Evolutionary conservation across 2,329 filamentous ascomycete genomes (phyloP), one percentile per base, ranked within the genome.

Genomic region (Conoideocrella luteorostrata): DNA sequence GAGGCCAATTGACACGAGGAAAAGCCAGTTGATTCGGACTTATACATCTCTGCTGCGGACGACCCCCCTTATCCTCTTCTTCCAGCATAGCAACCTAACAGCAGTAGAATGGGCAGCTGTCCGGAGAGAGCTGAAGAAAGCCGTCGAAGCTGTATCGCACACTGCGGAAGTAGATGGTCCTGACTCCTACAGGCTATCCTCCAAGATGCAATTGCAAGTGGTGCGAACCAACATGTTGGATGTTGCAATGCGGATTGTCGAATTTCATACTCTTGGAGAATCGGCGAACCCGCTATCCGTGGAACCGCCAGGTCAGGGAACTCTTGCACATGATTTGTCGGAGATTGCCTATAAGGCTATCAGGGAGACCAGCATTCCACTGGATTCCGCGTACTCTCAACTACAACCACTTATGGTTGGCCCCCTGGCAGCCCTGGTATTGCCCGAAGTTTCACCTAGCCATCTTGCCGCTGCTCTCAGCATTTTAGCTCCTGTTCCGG

Each of bases 41-140:
- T 96, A 96, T 68, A 88, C 90, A 41, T 93, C 90, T 37, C 72
- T 95, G 48, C 79, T 96, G 46, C 87, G 87, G 47, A 88, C 88
- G 18, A 84, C 87, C 10, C 89, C 90, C 32, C 67, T 96, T 48
- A 83, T 95, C 53, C 77, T 96, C 47, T 75, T 96, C 57, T 94
- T 96, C 72, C 70, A 84, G 56, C 70, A 83, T 68, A 80, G 80
- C 68, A 81, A 83, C 58, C 69, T 86, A 46, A 78, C 78, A 3
- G 83, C 88, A 3, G 72, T 78, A 11, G 86, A 91, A 52, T 71
- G 70, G 61, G 62, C 68, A 12, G 64, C 67, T 35, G 64, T 71
- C 13, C 63, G 67, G 40, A 58, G 68, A 54, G 68, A 71, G 50
- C 54, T 71, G 21, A 65, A 61, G 44, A 58, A 68, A 46, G 68